Percentiles rank a stretch among this genome's conserved stretches.
phyloP scores from a whole-genome alignment of 1,139 yeast genomes.

The Yamadazyma oceani region DNA sequence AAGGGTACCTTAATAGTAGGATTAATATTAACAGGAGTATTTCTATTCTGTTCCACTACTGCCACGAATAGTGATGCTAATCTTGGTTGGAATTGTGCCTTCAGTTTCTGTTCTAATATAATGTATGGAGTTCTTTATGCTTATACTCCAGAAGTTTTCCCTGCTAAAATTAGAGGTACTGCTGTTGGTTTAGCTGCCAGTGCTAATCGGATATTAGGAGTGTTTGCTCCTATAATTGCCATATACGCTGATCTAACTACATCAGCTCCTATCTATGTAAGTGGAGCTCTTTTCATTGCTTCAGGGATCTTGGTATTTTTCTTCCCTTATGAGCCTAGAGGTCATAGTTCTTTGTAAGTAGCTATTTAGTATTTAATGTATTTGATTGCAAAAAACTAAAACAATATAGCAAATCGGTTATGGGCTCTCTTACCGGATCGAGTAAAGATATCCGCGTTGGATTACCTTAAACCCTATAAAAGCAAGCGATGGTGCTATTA shows the following conservation, averaged over 20 bases:
- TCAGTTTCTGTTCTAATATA: constrained; percentile 40
- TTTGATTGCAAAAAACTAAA: neutral
- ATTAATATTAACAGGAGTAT: constrained; percentile 37
- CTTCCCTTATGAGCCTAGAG: constrained; percentile 44
- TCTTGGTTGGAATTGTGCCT: constrained; percentile 47
- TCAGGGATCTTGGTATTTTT: constrained; percentile 35
- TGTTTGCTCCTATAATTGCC: constrained; percentile 47
- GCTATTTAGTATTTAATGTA: neutral
- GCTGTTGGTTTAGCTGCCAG: constrained; percentile 46
- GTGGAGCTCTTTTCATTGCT: constrained; percentile 41
- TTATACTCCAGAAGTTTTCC: constrained; percentile 46
- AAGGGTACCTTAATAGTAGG: constrained; percentile 39
- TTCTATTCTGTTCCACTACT: constrained; percentile 42
- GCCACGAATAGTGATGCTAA: constrained; percentile 39
- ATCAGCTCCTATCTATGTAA: constrained; percentile 44
- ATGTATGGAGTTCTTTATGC: constrained; percentile 49
- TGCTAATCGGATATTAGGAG: constrained; percentile 41
- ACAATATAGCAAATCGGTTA: neutral
- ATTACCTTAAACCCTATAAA: too few species aligned
- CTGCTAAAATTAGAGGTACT: constrained; percentile 41
- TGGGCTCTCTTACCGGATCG: constrained; percentile 3
- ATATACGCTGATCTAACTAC: constrained; percentile 43
- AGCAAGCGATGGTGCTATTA: too few species aligned
- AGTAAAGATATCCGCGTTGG: constrained; percentile 6
- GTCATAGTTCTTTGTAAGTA: constrained; percentile 13